A percentile compares a stretch with the other conserved stretches of the same genome.
Evolutionary conservation across 768 basidiomycete genomes (phyloP).

Genomic region (Zangia roseola): DNA sequence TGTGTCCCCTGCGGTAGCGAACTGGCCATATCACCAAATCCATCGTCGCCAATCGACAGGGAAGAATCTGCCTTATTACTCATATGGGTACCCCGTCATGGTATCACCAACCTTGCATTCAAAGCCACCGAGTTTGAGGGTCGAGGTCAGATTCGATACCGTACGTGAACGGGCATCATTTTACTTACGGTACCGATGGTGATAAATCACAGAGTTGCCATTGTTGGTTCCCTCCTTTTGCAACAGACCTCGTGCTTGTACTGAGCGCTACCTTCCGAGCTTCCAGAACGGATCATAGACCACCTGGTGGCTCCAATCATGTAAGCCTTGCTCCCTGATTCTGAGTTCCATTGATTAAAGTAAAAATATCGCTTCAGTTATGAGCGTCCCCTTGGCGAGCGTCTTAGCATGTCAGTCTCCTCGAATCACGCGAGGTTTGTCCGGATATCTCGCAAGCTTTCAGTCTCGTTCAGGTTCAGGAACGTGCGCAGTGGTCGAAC

Average conservation of each 20-base stretch:
- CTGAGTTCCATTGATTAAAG: neutral
- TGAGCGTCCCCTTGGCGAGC: conserved; percentile 8
- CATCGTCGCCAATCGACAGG: conserved; percentile 4
- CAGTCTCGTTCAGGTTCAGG: neutral
- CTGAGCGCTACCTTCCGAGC: conserved; percentile 21
- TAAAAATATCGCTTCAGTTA: conserved; percentile 4
- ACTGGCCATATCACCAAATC: neutral
- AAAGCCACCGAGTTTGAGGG: conserved; percentile 20
- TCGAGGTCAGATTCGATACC: conserved; percentile 20
- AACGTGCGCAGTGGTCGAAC: neutral
- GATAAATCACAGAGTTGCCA: conserved; percentile 23
- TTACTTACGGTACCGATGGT: conserved; percentile 31
- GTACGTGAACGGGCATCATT: conserved; percentile 29
- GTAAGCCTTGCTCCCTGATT: conserved; percentile 3
- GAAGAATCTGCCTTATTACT: neutral
- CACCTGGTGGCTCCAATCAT: conserved; percentile 18
- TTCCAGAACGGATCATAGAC: conserved; percentile 24
- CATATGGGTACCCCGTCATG: neutral
- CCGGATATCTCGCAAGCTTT: neutral
- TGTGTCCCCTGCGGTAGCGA: neutral
- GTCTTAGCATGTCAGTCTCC: neutral
- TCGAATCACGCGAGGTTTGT: neutral
- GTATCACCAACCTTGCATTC: conserved; percentile 6
- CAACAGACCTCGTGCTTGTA: conserved; percentile 20
- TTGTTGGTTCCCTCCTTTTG: conserved; percentile 20